These are phyloP conservation scores for Helianthus tuberosus DNA, from an alignment of 129 eudicot genomes.

Conservation along the genomic window DNA sequence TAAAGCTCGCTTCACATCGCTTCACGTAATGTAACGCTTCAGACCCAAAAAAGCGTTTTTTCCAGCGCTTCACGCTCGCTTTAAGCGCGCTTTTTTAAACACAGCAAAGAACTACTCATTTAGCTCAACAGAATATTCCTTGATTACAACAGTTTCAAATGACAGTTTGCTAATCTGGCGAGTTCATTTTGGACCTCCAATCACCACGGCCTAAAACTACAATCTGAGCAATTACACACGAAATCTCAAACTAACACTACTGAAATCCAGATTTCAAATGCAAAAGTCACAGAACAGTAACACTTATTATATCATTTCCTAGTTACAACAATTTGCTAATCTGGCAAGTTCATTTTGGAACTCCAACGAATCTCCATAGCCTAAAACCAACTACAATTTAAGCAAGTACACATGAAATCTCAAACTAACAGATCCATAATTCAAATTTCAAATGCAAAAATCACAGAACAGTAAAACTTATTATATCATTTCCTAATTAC, in stretches of 20 bases:
- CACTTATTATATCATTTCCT: not conserved
- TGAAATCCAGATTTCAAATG: not conserved
- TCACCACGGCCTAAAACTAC: not conserved
- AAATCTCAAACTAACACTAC: conserved; percentile 11
- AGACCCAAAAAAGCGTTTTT: too few relatives aligned
- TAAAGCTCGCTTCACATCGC: too few relatives aligned
- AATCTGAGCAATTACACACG: not conserved
- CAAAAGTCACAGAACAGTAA: not conserved
- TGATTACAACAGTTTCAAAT: not conserved
- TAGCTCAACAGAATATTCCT: not conserved
- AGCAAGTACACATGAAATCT: not conserved
- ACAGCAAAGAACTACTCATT: not conserved
- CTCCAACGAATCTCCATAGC: not conserved
- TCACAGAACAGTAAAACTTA: too few relatives aligned
- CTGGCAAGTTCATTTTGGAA: not conserved
- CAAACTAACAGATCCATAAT: conserved; percentile 8
- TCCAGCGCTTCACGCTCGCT: too few relatives aligned
- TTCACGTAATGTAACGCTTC: too few relatives aligned
- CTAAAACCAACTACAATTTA: too few relatives aligned
- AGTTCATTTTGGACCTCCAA: not conserved
- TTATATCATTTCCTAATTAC: too few relatives aligned
- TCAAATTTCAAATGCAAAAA: not conserved
- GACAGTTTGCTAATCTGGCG: not conserved
- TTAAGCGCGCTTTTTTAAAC: too few relatives aligned
- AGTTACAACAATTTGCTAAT: not conserved